Conservation (phyloP, 768 basidiomycete genomes). For the Collybia sp. region DNA sequence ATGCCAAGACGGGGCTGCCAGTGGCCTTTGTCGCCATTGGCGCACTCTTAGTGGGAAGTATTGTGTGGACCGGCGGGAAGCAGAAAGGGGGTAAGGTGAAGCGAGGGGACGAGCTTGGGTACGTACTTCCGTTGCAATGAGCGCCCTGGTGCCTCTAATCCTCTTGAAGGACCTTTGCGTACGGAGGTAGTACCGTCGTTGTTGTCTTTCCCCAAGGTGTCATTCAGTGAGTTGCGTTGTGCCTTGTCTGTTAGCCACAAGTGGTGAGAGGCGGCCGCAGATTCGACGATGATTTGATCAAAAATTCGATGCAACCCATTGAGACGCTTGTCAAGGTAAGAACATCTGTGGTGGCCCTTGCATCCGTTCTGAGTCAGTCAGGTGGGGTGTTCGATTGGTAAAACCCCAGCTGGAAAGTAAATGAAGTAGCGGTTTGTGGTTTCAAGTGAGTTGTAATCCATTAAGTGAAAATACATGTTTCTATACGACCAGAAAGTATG, state of each 20-base stretch:
- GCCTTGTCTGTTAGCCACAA: neutral
- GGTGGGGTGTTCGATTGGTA: conserved; percentile 32
- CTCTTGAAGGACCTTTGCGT: conserved; percentile 46
- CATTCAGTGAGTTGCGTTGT: conserved; percentile 29
- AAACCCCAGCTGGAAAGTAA: conserved; percentile 7
- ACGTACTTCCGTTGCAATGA: conserved; percentile 2
- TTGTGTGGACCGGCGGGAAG: conserved; percentile 56
- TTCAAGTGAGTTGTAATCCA: too few relatives aligned
- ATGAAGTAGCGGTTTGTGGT: neutral
- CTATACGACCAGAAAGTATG: too few relatives aligned
- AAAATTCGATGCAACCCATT: conserved; percentile 47
- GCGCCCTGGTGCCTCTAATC: neutral
- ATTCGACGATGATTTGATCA: conserved; percentile 59
- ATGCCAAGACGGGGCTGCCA: conserved; percentile 35
- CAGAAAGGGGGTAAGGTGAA: conserved; percentile 38
- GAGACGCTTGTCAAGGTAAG: conserved; percentile 65
- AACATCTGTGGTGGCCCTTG: neutral
- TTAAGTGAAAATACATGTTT: too few relatives aligned
- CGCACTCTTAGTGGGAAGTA: conserved; percentile 76
- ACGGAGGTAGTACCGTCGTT: conserved; percentile 75
- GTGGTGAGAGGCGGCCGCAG: conserved; percentile 13
- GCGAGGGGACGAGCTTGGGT: conserved; percentile 64
- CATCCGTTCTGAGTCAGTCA: conserved; percentile 5
- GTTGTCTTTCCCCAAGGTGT: conserved; percentile 51
- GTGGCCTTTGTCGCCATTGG: conserved; percentile 75